phyloP scores from a whole-genome alignment of 2,329 filamentous ascomycete genomes.

The Nemania sp. region DNA sequence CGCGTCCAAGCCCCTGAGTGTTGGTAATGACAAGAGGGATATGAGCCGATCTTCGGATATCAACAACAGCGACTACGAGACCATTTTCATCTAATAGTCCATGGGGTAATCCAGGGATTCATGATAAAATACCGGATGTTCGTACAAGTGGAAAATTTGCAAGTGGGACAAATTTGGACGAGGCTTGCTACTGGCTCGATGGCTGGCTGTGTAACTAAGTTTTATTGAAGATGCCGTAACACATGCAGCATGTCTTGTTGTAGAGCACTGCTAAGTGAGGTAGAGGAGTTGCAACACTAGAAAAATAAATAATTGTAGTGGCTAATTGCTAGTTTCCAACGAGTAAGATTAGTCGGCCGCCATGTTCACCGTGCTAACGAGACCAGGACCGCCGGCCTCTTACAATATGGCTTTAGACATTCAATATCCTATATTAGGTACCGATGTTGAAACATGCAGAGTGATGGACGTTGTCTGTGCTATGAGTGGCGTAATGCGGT shows the following conservation, averaged over 20 bases:
- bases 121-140: background rate
- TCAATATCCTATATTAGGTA: background rate
- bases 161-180: slow-evolving; percentile 6
- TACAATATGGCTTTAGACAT: background rate
- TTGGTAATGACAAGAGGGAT: slow-evolving; percentile 37
- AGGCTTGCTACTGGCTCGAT: background rate
- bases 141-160: background rate
- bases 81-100: slow-evolving; percentile 28
- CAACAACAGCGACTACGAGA: slow-evolving; percentile 10
- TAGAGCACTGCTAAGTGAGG: background rate
- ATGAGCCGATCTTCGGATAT: slow-evolving; percentile 8
- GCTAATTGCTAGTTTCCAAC: background rate
- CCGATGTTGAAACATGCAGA: background rate
- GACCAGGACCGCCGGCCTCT: background rate
- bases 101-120: background rate
- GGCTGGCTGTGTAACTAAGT: slow-evolving; percentile 6
- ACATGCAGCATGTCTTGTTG: background rate
- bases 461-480: background rate
- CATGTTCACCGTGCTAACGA: background rate
- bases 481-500: background rate
- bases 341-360: background rate
- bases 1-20: slow-evolving; percentile 56
- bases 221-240: background rate
- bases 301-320: background rate
- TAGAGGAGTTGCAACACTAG: background rate